Evolutionary conservation across 1,284 basidiomycete genomes (phyloP).

Genomic region (Boletus hoseneyae): DNA sequence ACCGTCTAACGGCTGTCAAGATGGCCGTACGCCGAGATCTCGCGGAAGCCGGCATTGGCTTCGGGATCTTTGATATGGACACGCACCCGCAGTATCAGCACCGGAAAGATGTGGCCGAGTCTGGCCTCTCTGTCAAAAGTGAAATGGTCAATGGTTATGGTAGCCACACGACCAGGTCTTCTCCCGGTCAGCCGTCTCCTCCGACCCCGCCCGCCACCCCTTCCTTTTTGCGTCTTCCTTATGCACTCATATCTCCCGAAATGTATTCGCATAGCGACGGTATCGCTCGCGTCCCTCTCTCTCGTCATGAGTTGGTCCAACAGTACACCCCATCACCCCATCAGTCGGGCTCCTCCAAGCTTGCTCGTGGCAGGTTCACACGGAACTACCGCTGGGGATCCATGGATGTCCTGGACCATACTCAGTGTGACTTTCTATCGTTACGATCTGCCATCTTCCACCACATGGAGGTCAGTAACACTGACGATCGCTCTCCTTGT

Average conservation of each 20-base stretch:
- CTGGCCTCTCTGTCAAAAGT: conserved; percentile 37
- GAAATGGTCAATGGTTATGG: conserved; percentile 49
- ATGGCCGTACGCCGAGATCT: conserved; percentile 73
- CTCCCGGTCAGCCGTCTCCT: conserved; percentile 49
- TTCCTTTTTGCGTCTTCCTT: conserved; percentile 62
- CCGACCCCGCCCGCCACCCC: conserved; percentile 59
- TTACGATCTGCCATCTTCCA: conserved; percentile 74
- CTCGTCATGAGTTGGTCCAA: conserved; percentile 63
- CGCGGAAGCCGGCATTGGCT: conserved; percentile 76
- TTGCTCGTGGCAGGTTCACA: conserved; percentile 57
- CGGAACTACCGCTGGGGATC: conserved; percentile 76
- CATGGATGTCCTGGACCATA: conserved; percentile 72
- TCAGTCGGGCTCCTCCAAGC: conserved; percentile 42
- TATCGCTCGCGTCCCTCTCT: conserved; percentile 49
- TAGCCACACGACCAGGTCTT: conserved; percentile 46
- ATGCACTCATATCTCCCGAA: conserved; percentile 77
- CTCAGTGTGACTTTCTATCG: conserved; percentile 72
- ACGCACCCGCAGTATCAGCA: conserved; percentile 48
- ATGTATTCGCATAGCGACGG: conserved; percentile 76
- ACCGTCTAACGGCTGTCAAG: conserved; percentile 74
- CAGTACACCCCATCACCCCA: conserved; percentile 61
- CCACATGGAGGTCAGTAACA: conserved; percentile 68
- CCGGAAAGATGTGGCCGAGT: conserved; percentile 38
- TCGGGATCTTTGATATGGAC: conserved; percentile 78
- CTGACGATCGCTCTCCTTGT: conserved; percentile 21